These are phyloP conservation scores for Venturiaceae sp. DNA, from an alignment of 2,329 filamentous ascomycete species.

Conservation along the genomic window DNA sequence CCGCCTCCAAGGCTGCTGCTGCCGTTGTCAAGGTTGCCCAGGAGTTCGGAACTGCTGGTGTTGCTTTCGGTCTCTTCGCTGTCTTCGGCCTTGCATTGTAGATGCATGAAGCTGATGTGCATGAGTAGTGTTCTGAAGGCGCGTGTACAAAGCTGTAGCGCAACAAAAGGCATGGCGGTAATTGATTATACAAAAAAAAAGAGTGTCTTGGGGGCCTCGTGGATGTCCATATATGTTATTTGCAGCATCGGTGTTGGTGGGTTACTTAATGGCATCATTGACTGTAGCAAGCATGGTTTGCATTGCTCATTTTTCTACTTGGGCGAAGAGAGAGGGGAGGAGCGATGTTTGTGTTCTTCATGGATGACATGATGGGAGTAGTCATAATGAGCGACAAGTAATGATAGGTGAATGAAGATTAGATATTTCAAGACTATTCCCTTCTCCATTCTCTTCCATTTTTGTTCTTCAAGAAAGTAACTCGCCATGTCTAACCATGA, in stretches of 20 bases:
- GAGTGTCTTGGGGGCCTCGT: not conserved
- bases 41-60: constrained; percentile 41
- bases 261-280: not conserved
- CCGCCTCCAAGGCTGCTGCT: constrained; percentile 32
- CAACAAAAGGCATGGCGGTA: not conserved
- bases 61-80: constrained; percentile 44
- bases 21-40: constrained; percentile 32
- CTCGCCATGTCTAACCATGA: too few species aligned
- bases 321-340: not conserved
- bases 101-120: constrained; percentile 9
- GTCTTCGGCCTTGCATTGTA: constrained; percentile 51
- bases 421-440: not conserved
- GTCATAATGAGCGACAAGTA: not conserved
- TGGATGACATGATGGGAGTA: not conserved
- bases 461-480: not conserved
- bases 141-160: not conserved
- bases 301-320: not conserved
- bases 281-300: not conserved
- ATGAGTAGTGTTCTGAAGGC: too few species aligned
- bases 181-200: not conserved
- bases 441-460: not conserved
- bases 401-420: not conserved
- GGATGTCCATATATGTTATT: not conserved
- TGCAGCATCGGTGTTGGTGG: constrained; percentile 1
- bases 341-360: too few species aligned